Evolutionary conservation across 495 filamentous ascomycete genomes (phyloP).

Genomic region (Tuber magnatum): DNA sequence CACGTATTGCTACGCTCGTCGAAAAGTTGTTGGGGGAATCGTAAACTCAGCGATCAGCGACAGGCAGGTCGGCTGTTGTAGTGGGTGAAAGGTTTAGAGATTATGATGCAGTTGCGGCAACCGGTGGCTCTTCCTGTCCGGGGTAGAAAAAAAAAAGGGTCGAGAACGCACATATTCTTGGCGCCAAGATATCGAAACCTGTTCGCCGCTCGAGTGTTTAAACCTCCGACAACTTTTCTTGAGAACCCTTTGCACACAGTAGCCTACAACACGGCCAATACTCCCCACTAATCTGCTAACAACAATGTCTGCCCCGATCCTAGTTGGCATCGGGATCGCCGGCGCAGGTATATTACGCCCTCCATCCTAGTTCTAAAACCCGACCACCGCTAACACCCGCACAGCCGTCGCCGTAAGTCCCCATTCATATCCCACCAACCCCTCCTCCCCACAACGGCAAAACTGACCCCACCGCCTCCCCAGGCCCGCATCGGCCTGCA

Average conservation of each 20-base stretch:
- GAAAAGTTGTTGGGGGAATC: background rate
- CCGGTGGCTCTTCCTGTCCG: background rate
- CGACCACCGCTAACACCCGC: background rate
- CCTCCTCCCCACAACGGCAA: background rate
- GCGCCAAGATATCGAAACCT: background rate
- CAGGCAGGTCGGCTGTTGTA: background rate
- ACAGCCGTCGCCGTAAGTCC: slow-evolving; percentile 31
- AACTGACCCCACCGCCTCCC: slow-evolving; percentile 15
- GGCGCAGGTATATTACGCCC: slow-evolving; percentile 42
- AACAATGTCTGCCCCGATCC: slow-evolving; percentile 66
- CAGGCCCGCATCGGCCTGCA: slow-evolving; percentile 88
- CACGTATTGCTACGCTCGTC: background rate
- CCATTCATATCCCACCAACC: slow-evolving; percentile 4
- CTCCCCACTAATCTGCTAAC: slow-evolving; percentile 1
- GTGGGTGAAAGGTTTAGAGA: background rate
- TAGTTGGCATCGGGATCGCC: slow-evolving; percentile 71
- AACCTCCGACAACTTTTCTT: background rate
- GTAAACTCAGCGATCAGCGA: background rate
- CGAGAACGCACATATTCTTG: background rate
- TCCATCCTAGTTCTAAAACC: background rate
- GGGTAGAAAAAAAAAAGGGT: background rate
- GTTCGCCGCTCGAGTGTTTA: background rate
- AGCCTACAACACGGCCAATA: slow-evolving; percentile 6
- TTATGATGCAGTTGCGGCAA: background rate
- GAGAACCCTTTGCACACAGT: background rate